phyloP scores from a whole-genome alignment of 192 early-diverging fungal species.

The Coemansia sp. region DNA sequence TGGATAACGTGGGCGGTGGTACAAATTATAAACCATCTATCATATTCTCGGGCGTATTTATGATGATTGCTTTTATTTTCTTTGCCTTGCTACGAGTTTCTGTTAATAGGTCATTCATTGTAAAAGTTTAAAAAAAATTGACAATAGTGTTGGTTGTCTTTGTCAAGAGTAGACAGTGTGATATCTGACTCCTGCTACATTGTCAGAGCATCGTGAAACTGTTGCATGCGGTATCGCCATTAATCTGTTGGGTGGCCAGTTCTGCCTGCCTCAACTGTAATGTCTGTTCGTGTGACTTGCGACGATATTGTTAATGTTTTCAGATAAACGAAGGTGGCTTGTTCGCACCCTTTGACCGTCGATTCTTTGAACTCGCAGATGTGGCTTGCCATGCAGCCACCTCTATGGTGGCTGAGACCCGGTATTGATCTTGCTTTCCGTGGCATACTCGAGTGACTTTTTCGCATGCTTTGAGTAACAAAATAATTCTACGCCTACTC shows the following conservation, averaged over 20 bases:
- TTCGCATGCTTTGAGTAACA: neutral
- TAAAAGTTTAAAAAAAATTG: conserved; percentile 14
- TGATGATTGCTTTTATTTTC: conserved; percentile 32
- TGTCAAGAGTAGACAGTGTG: no score
- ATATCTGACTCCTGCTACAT: no score
- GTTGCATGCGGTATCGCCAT: no score
- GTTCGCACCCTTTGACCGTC: neutral
- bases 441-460: neutral
- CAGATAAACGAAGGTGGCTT: neutral
- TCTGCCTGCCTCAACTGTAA: neutral
- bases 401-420: neutral
- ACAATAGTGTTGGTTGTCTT: no score
- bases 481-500: no score
- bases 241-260: no score
- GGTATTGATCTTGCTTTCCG: neutral
- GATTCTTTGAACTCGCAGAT: neutral
- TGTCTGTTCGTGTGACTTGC: neutral
- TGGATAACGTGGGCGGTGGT: conserved; percentile 56
- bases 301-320: neutral
- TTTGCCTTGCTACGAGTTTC: conserved; percentile 26
- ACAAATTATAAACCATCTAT: conserved; percentile 45
- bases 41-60: conserved; percentile 52
- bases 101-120: conserved; percentile 9
- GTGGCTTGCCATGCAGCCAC: neutral
- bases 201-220: no score